A percentile compares a stretch with the other conserved stretches of the same genome.
These are phyloP conservation scores for Penicillium pancosmium DNA, from an alignment of 495 filamentous ascomycete species.

Conservation along the genomic window DNA sequence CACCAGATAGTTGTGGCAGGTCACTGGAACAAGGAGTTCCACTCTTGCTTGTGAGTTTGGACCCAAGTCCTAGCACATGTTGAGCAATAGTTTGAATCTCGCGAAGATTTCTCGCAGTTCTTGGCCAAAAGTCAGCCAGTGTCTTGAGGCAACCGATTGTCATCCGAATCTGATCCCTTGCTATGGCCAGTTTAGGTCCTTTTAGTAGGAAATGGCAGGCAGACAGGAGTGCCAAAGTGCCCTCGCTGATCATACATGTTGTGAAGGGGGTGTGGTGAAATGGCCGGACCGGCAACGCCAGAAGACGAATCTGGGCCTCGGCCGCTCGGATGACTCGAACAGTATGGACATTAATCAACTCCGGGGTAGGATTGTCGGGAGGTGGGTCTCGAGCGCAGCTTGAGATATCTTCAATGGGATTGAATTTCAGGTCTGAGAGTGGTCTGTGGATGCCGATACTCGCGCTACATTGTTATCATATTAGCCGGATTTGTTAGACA, in stretches of 20 bases:
- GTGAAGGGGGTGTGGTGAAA: slow-evolving; percentile 34
- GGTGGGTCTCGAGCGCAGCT: slow-evolving; percentile 35
- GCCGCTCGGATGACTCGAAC: slow-evolving; percentile 27
- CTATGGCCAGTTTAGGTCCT: slow-evolving; percentile 27
- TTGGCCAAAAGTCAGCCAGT: slow-evolving; percentile 32
- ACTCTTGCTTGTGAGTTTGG: neutral
- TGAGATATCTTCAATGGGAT: slow-evolving; percentile 27
- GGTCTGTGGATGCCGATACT: slow-evolving; percentile 35
- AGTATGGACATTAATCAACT: slow-evolving; percentile 32
- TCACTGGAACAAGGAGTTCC: slow-evolving; percentile 12
- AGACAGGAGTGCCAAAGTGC: slow-evolving; percentile 31
- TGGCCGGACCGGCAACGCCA: slow-evolving; percentile 27
- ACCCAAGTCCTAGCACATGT: slow-evolving; percentile 38
- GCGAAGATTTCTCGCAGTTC: slow-evolving; percentile 67
- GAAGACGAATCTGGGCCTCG: slow-evolving; percentile 31
- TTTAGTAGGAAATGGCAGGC: slow-evolving; percentile 28
- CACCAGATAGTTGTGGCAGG: slow-evolving; percentile 8
- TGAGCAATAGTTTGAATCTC: slow-evolving; percentile 77
- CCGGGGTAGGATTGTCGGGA: slow-evolving; percentile 25
- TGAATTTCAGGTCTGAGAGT: slow-evolving; percentile 36
- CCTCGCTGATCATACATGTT: slow-evolving; percentile 38
- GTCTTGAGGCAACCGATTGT: slow-evolving; percentile 35
- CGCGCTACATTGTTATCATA: slow-evolving; percentile 14
- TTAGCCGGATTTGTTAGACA: neutral
- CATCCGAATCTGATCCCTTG: slow-evolving; percentile 37